Conservation (phyloP, 805 yeast species). For the Nakazawaea peltata region DNA sequence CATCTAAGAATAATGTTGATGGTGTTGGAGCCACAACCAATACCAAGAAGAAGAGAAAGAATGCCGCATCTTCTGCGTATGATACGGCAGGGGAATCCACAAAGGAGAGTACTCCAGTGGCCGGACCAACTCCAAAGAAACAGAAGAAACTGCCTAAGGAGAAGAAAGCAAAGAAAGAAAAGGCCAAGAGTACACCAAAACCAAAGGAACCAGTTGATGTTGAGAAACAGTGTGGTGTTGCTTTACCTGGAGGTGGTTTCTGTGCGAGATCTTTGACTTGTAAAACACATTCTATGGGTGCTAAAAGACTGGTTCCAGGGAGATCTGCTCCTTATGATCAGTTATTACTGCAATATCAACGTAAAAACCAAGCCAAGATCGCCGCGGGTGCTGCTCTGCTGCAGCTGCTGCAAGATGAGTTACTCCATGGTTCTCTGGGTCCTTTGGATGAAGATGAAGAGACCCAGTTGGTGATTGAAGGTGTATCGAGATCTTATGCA, state of each 20-base stretch:
- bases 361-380: conserved; percentile 83
- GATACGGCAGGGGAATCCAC: conserved; percentile 12
- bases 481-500: conserved; percentile 73
- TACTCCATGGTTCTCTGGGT: conserved; percentile 35
- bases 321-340: conserved; percentile 90
- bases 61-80: conserved; percentile 1
- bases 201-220: conserved; percentile 83
- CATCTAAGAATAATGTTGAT: background rate
- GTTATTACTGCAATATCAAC: conserved; percentile 81
- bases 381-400: conserved; percentile 79
- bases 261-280: conserved; percentile 96
- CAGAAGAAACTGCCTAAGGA: conserved; percentile 17
- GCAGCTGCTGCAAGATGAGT: conserved; percentile 66
- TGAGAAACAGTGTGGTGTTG: conserved; percentile 94
- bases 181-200: conserved; percentile 40
- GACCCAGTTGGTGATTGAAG: conserved; percentile 83
- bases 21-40: conserved; percentile 13
- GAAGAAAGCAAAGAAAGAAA: conserved; percentile 20
- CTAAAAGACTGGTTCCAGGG: conserved; percentile 91
- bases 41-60: conserved; percentile 19
- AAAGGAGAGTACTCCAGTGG: conserved; percentile 15
- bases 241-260: conserved; percentile 85
- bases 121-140: conserved; percentile 11
- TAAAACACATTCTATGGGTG: conserved; percentile 98
- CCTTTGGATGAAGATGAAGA: conserved; percentile 85